Percentiles rank a stretch among this genome's conserved stretches.
Conservation (phyloP, 2,329 filamentous ascomycete genomes). For the Hypoxylon sp. region DNA sequence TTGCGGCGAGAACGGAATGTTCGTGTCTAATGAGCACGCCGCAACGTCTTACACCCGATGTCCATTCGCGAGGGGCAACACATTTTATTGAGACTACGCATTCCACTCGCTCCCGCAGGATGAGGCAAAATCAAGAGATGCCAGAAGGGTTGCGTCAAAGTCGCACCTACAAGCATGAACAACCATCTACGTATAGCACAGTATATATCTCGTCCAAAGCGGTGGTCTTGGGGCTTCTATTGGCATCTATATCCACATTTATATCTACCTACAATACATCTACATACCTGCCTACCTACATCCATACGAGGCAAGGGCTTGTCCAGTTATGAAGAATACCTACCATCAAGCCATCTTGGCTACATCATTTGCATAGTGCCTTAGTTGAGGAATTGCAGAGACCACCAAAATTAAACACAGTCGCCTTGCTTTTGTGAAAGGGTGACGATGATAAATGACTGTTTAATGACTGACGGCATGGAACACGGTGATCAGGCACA, state of each 20-base stretch:
- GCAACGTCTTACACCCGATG: not conserved
- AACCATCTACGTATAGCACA: constrained; percentile 3
- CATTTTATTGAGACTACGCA: constrained; percentile 9
- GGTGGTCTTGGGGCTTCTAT: not conserved
- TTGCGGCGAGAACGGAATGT: not conserved
- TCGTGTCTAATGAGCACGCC: constrained; percentile 2
- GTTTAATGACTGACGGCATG: not conserved
- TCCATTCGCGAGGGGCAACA: constrained; percentile 6
- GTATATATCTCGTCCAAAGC: not conserved
- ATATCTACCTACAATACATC: not conserved
- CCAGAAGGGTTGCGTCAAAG: not conserved
- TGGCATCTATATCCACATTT: constrained; percentile 8
- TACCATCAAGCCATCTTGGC: not conserved
- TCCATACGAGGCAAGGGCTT: not conserved
- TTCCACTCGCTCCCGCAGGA: constrained; percentile 2
- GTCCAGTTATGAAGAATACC: not conserved
- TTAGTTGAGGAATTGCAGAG: not conserved
- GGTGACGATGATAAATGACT: not conserved
- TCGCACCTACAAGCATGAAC: not conserved
- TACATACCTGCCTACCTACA: not conserved
- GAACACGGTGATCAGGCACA: not conserved
- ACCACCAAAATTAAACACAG: not conserved
- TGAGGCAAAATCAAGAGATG: not conserved
- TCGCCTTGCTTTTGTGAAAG: not conserved
- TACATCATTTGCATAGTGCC: not conserved